phyloP scores from a whole-genome alignment of 2,329 filamentous ascomycete genomes.

The Saccharata proteae region DNA sequence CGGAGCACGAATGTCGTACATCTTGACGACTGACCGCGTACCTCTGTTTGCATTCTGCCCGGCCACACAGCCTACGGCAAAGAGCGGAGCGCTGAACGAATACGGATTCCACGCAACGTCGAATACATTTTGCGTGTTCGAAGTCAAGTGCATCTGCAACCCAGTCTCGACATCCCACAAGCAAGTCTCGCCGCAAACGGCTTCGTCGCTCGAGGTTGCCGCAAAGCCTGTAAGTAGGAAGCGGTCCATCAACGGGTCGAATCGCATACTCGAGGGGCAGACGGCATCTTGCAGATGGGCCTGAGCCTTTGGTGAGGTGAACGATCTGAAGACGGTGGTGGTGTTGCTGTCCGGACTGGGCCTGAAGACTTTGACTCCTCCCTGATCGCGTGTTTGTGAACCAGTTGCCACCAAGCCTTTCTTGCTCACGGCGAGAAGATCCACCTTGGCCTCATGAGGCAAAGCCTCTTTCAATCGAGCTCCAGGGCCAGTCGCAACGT shows the following conservation, averaged over 20 bases:
- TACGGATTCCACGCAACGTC: constrained; percentile 45
- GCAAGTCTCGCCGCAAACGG: constrained; percentile 38
- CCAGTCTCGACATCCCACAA: constrained; percentile 40
- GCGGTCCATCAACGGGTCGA: constrained; percentile 19
- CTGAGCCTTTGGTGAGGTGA: constrained; percentile 19
- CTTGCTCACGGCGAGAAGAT: constrained; percentile 36
- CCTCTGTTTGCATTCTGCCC: constrained; percentile 22
- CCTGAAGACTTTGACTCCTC: constrained; percentile 22
- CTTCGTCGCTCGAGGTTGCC: constrained; percentile 21
- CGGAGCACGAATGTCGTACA: constrained; percentile 35
- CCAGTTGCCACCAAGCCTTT: constrained; percentile 37
- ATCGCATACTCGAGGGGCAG: constrained; percentile 20
- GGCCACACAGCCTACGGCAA: constrained; percentile 42
- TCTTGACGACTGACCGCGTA: constrained; percentile 38
- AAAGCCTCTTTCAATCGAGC: constrained; percentile 14
- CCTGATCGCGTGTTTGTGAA: constrained; percentile 19
- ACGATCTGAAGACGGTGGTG: constrained; percentile 13
- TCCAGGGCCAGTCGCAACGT: constrained; percentile 18
- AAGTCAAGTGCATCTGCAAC: constrained; percentile 28
- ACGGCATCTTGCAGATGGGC: constrained; percentile 18
- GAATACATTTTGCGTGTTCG: constrained; percentile 43
- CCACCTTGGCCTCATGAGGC: constrained; percentile 35
- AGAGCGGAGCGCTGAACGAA: constrained; percentile 23
- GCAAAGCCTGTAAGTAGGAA: constrained; percentile 45
- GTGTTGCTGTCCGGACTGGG: constrained; percentile 10